A percentile compares a stretch with the other conserved stretches of the same genome.
These are phyloP conservation scores for Pythium monospermum DNA, from an alignment of 352 stramenopile species.

Conservation along the genomic window DNA sequence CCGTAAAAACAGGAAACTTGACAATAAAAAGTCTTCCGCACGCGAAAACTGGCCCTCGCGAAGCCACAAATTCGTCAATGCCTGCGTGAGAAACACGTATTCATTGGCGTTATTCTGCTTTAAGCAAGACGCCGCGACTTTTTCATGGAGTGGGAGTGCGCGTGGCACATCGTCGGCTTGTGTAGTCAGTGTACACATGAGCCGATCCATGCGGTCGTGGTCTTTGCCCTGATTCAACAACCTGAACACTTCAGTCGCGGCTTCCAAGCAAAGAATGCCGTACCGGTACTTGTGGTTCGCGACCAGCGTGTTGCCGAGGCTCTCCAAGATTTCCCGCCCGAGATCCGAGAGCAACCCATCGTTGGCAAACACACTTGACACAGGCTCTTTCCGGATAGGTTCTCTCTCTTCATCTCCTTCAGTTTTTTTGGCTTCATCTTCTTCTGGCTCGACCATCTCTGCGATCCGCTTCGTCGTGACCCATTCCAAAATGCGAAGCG, in stretches of 20 bases:
- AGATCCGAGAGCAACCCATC: conserved; percentile 69
- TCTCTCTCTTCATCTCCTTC: conserved; percentile 9
- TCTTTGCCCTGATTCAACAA: conserved; percentile 67
- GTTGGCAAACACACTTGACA: conserved; percentile 71
- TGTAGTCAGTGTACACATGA: conserved; percentile 67
- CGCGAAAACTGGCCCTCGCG: conserved; percentile 70
- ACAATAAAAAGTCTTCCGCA: conserved; percentile 61
- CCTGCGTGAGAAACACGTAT: conserved; percentile 80
- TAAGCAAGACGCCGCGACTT: conserved; percentile 61
- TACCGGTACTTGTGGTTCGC: conserved; percentile 87
- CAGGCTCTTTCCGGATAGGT: conserved; percentile 17
- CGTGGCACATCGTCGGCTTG: conserved; percentile 74
- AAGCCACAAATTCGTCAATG: conserved; percentile 76
- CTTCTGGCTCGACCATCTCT: conserved; percentile 12
- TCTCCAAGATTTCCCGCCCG: conserved; percentile 64
- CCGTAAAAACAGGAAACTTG: conserved; percentile 59
- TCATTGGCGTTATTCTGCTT: conserved; percentile 80
- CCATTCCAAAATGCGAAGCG: conserved; percentile 59
- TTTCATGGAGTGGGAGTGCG: conserved; percentile 72
- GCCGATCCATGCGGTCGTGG: conserved; percentile 72
- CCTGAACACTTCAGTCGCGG: conserved; percentile 48
- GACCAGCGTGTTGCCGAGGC: conserved; percentile 71
- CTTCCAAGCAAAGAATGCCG: conserved; percentile 73
- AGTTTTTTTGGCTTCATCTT: background rate
- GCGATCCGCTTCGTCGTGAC: conserved; percentile 31